Evolutionary conservation across 75 land plant species (phyloP), one percentile per base, ranked within the genome.

Genomic region (Picea glauca): DNA sequence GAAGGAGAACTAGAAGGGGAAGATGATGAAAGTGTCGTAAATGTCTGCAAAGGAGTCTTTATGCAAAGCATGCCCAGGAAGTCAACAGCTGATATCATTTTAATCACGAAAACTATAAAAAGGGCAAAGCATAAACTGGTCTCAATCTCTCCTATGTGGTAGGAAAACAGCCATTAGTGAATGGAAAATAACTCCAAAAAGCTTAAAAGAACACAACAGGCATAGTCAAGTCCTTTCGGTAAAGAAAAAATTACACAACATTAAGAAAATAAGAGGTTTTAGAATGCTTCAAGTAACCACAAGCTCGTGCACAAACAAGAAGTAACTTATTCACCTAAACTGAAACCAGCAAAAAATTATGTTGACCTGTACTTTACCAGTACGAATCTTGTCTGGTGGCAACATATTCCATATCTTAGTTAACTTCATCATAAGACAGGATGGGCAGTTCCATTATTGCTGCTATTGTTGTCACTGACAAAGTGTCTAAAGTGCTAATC

Each of bases 1-100:
- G 73, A 68, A 68, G 73, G 54, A 68, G 73, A 68, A 68, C 7
- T 68, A 13, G 73, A 68, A 68, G 73, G 73, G 46, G 73, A 68
- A 35, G 73, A 68, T 14, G 73, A 68, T 14, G 73, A 68, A 18
- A 68, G 50, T 40, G 73, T 68, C 20, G 73, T 68, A 43, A 68
- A 40, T 40, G 73, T 68, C 54, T 40, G 73, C 73, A 20, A 18
- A 18, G 73, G 73, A 33, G 73, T 11, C 73, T 68, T 23, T 68
- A 40, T n/a, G 17, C 23, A 40, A 1, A 68, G 50, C 73, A 40
- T 40, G 20, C 7, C 23, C 46, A 40, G 8, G 50, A 35, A 17
- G 18, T 40, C 73, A 70, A 46, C 31, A 46, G n/a, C 20, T 70
- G 54, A 43, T 38, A 40, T 70, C 20, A 43, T 38, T 32, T 15